A percentile compares a stretch with the other conserved stretches of the same genome.
Conservation (phyloP, 257 asterid species). For the Petunia axillaris region DNA sequence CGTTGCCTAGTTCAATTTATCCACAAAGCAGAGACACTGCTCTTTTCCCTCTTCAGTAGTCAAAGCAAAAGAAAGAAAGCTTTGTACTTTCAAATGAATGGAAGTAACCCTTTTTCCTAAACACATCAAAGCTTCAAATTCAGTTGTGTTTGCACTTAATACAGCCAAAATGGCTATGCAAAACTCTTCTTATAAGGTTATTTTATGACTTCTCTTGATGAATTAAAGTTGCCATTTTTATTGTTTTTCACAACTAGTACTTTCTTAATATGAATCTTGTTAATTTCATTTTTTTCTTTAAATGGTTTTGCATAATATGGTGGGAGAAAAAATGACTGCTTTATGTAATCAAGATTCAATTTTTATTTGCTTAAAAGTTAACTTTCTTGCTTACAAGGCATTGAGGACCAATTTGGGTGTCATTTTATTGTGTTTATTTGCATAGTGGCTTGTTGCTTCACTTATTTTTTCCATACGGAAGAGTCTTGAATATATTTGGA, state of each 20-base stretch:
- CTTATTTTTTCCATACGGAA: neutral
- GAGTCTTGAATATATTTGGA: neutral
- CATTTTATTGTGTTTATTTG: neutral
- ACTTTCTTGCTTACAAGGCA: neutral
- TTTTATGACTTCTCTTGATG: neutral
- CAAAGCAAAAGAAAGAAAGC: constrained; percentile 24
- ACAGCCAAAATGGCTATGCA: constrained; percentile 63
- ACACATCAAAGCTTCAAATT: constrained; percentile 32
- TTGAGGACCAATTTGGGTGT: neutral
- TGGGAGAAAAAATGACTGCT: neutral
- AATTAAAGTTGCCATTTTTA: constrained; percentile 8
- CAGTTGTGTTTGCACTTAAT: constrained; percentile 38
- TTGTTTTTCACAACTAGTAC: neutral
- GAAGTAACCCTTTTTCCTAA: constrained; percentile 43
- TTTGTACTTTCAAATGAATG: constrained; percentile 33
- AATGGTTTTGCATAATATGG: neutral
- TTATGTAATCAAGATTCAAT: neutral
- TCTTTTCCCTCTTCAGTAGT: constrained; percentile 8
- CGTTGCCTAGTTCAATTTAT: constrained; percentile 26
- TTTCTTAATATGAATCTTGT: neutral
- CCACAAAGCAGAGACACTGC: constrained; percentile 25
- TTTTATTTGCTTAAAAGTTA: constrained; percentile 5
- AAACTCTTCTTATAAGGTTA: constrained; percentile 67
- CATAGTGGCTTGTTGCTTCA: neutral
- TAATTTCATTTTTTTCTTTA: neutral